These are phyloP conservation scores for Peronospora destructor DNA, from an alignment of 352 stramenopile species.

Conservation along the genomic window DNA sequence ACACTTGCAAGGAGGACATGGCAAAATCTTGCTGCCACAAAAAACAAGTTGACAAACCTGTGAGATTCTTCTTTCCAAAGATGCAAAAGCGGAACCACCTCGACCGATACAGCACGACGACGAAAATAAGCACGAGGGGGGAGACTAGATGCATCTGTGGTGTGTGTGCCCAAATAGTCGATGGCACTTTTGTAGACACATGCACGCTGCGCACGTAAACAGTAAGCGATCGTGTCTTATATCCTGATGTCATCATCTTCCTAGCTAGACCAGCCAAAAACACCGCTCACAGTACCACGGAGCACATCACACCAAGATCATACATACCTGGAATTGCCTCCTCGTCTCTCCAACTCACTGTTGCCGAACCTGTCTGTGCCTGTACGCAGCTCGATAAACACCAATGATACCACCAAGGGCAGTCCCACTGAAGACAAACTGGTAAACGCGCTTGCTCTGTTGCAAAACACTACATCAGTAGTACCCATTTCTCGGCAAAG, in stretches of 20 bases:
- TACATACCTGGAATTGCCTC: neutral
- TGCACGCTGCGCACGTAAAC: constrained; percentile 53
- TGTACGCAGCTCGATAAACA: constrained; percentile 24
- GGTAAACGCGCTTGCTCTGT: constrained; percentile 27
- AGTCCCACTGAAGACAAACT: constrained; percentile 16
- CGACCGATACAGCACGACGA: constrained; percentile 63
- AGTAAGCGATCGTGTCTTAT: constrained; percentile 39
- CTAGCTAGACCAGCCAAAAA: constrained; percentile 3
- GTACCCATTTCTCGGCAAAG: constrained; percentile 73
- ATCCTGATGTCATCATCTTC: constrained; percentile 1
- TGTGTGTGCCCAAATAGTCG: constrained; percentile 42
- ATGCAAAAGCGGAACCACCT: constrained; percentile 43
- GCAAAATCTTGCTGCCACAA: constrained; percentile 11
- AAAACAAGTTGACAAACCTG: constrained; percentile 55
- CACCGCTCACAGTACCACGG: constrained; percentile 1
- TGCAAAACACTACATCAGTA: constrained; percentile 40
- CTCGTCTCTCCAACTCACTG: too few species aligned
- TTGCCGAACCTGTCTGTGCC: constrained; percentile 10
- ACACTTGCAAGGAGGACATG: constrained; percentile 22
- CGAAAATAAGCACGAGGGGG: constrained; percentile 34
- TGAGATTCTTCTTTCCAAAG: constrained; percentile 40
- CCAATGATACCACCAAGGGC: constrained; percentile 13
- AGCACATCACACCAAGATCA: neutral
- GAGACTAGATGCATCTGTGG: constrained; percentile 27
- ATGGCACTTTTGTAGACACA: constrained; percentile 59